Conservation (phyloP, 768 basidiomycete genomes). For the Leccinum boreale region DNA sequence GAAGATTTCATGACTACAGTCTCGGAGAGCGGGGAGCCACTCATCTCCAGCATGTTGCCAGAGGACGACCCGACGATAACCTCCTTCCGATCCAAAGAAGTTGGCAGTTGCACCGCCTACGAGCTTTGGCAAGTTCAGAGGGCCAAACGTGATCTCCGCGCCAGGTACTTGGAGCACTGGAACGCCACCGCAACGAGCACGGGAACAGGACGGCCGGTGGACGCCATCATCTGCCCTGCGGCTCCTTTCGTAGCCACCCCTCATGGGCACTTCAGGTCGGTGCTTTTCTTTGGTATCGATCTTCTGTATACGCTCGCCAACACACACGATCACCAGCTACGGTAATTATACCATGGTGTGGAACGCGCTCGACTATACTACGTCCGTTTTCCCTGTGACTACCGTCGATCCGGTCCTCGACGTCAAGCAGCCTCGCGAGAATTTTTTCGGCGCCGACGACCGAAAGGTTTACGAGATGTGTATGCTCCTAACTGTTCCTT, state of each 20-base stretch:
- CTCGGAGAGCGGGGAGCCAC: conserved; percentile 50
- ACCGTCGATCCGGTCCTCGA: conserved; percentile 56
- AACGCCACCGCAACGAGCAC: conserved; percentile 48
- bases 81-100: conserved; percentile 19
- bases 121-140: conserved; percentile 69
- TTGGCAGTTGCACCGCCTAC: conserved; percentile 44
- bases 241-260: conserved; percentile 60
- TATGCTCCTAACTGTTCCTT: conserved; percentile 30
- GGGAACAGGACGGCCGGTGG: conserved; percentile 69
- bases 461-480: conserved; percentile 49
- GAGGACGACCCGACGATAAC: conserved; percentile 18
- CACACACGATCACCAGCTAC: conserved; percentile 30
- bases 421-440: conserved; percentile 37
- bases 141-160: conserved; percentile 40
- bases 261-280: conserved; percentile 57
- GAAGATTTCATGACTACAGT: conserved; percentile 45
- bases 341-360: conserved; percentile 58
- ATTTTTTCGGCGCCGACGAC: conserved; percentile 49
- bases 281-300: not conserved
- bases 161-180: conserved; percentile 64
- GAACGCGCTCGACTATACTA: conserved; percentile 67
- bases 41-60: conserved; percentile 43
- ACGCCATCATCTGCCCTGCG: conserved; percentile 67
- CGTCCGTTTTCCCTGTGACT: conserved; percentile 62
- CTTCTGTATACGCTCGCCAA: not conserved